phyloP scores from a whole-genome alignment of 768 basidiomycete species.

The Nidularia pulvinata region DNA sequence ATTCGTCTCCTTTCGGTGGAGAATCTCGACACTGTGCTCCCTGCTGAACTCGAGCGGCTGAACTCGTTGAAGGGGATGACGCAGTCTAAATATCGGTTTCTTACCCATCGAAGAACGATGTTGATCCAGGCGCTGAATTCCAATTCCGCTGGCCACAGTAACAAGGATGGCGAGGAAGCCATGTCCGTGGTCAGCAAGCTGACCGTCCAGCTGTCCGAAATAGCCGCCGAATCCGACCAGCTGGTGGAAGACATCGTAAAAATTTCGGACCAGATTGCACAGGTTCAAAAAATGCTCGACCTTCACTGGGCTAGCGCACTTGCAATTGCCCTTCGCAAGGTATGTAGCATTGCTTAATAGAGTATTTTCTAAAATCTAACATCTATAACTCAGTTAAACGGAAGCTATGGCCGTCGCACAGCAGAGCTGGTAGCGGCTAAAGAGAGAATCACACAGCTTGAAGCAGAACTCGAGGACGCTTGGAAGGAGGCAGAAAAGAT shows the following conservation, averaged over 20 bases:
- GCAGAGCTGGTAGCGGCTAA: slow-evolving; percentile 51
- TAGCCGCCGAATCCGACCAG: slow-evolving; percentile 56
- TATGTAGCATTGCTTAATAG: slow-evolving; percentile 12
- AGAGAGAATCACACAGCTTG: slow-evolving; percentile 49
- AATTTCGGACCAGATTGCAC: slow-evolving; percentile 61
- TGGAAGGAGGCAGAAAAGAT: slow-evolving; percentile 79
- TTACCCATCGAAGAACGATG: slow-evolving; percentile 67
- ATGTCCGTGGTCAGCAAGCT: slow-evolving; percentile 37
- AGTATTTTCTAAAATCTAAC: slow-evolving; percentile 1
- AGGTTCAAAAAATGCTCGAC: slow-evolving; percentile 60
- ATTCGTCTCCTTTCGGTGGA: slow-evolving; percentile 69
- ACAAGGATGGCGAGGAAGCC: slow-evolving; percentile 32
- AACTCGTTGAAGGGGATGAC: slow-evolving; percentile 47
- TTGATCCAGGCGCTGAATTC: slow-evolving; percentile 70
- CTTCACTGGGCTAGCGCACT: slow-evolving; percentile 77
- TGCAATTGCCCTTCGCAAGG: slow-evolving; percentile 75
- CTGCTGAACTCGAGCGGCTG: slow-evolving; percentile 59
- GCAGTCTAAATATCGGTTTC: slow-evolving; percentile 70
- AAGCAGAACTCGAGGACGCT: slow-evolving; percentile 76
- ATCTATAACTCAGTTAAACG: slow-evolving; percentile 48
- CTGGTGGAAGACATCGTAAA: slow-evolving; percentile 56
- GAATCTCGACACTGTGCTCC: slow-evolving; percentile 57
- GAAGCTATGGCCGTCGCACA: slow-evolving; percentile 66
- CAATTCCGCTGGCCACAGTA: slow-evolving; percentile 30
- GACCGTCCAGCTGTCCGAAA: slow-evolving; percentile 59